Evolutionary conservation across 495 filamentous ascomycete species (phyloP).

Genomic region (Aspergillus funiculosus): DNA sequence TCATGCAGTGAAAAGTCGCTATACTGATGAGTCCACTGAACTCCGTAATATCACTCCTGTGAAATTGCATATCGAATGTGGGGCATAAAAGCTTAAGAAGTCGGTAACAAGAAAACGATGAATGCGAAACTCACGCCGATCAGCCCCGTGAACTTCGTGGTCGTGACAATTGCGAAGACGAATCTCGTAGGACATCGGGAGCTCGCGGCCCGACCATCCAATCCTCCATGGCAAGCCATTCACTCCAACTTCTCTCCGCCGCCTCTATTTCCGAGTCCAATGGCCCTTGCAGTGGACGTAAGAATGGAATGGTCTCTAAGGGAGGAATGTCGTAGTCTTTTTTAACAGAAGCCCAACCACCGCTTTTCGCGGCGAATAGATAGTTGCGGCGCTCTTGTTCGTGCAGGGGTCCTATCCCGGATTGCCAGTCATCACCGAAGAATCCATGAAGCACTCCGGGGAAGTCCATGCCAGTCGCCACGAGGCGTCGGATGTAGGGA

Average conservation of each 20-base stretch:
- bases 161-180: constrained; percentile 37
- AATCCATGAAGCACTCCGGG: constrained; percentile 83
- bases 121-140: constrained; percentile 2
- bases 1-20: constrained; percentile 13
- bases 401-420: constrained; percentile 73
- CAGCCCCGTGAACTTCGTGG: constrained; percentile 33
- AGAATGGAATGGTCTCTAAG: constrained; percentile 77
- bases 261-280: constrained; percentile 73
- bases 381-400: constrained; percentile 92
- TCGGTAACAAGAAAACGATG: constrained; percentile 7
- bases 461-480: constrained; percentile 86
- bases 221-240: constrained; percentile 15
- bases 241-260: constrained; percentile 70
- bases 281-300: constrained; percentile 70
- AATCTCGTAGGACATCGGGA: constrained; percentile 42
- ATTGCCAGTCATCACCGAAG: constrained; percentile 86
- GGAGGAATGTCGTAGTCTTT: constrained; percentile 79
- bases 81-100: background rate
- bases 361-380: constrained; percentile 88
- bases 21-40: constrained; percentile 12
- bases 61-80: constrained; percentile 5
- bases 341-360: constrained; percentile 82
- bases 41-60: constrained; percentile 13
- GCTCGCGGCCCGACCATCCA: constrained; percentile 70
- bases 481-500: constrained; percentile 83